Evolutionary conservation across 148 eudicot species (phyloP), one percentile per base, ranked within the genome.

Genomic region (Diospyros kaki): DNA sequence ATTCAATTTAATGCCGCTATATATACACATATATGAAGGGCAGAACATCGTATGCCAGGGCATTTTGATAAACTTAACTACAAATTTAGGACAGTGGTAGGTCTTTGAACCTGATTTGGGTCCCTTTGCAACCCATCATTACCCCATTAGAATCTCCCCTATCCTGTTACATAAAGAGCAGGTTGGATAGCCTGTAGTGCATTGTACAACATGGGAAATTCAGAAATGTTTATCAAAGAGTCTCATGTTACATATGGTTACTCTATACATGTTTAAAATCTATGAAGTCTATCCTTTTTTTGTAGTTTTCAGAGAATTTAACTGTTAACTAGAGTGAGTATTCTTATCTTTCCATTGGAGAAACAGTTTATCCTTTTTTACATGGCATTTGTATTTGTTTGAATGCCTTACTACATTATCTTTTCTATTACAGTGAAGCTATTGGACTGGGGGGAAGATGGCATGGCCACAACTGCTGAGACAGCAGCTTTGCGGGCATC

Each of bases 361-460:
- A 63, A 63, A 63, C 11, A 4, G 66, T 63, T 63, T 63, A n/a
- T 63, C 44, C 7, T 6, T 63, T 63, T 15, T 63, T 3, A 28
- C 40, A 39, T 38, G 48, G 38, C 39, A 18, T 58, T 64, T 11
- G 13, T 61, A 14, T 45, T 54, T 48, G 53, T 14, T 62, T 50
- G 53, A 64, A 64, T 58, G 4, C 77, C 69, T 74, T 67, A 63
- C 39, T 80, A 50, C 59, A 67, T 28, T 17, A 42, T 66, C 61
- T 65, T 76, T 44, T 53, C 10, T 70, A 10, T 53, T 84, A 68
- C 69, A 93, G 98, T 93, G 77, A 93, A 93, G 81, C 86, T 93
- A 64, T 87, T 93, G 91, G 98, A 93, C 66, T 93, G 98, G 98
- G 98, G 98, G 76, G 96, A 93, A 80, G 98, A 91, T 40, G 98